Conservation (phyloP, 441 rosid species). For the Geranium incanum region DNA sequence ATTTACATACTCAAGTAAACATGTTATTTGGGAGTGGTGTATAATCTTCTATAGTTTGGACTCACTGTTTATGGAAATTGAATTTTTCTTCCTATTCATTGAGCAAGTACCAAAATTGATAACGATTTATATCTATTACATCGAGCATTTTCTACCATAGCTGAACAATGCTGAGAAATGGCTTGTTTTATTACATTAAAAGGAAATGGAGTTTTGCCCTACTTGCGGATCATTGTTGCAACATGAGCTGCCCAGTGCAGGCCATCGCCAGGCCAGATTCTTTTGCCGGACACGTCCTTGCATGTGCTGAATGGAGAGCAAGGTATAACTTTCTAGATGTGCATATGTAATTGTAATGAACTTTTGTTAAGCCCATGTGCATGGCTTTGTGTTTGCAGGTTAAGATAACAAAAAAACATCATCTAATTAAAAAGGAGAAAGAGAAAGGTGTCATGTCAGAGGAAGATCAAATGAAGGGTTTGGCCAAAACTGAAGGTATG, state of each 20-base stretch:
- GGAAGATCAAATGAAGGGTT: constrained; percentile 42
- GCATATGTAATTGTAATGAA: not conserved
- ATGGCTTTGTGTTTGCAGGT: constrained; percentile 27
- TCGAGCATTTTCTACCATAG: too few relatives aligned
- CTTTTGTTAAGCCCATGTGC: not conserved
- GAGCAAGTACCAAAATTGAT: too few relatives aligned
- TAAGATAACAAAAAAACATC: constrained; percentile 42
- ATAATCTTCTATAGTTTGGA: too few relatives aligned
- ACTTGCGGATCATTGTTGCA: constrained; percentile 43
- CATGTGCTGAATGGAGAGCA: constrained; percentile 31
- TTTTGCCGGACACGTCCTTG: constrained; percentile 50
- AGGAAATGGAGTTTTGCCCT: constrained; percentile 51
- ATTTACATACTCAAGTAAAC: too few relatives aligned
- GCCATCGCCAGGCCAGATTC: constrained; percentile 33
- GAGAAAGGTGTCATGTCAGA: constrained; percentile 37
- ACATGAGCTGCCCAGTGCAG: constrained; percentile 35
- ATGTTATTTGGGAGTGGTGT: too few relatives aligned
- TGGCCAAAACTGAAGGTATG: constrained; percentile 40
- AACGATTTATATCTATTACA: too few relatives aligned
- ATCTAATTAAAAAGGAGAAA: constrained; percentile 40
- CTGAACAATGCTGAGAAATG: not conserved
- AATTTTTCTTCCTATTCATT: too few relatives aligned
- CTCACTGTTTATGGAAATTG: too few relatives aligned
- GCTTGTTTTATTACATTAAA: not conserved
- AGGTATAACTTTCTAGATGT: constrained; percentile 18